A percentile compares a stretch with the other conserved stretches of the same genome.
Conservation (phyloP, 2,329 filamentous ascomycete genomes). For the Didymella segeticola region DNA sequence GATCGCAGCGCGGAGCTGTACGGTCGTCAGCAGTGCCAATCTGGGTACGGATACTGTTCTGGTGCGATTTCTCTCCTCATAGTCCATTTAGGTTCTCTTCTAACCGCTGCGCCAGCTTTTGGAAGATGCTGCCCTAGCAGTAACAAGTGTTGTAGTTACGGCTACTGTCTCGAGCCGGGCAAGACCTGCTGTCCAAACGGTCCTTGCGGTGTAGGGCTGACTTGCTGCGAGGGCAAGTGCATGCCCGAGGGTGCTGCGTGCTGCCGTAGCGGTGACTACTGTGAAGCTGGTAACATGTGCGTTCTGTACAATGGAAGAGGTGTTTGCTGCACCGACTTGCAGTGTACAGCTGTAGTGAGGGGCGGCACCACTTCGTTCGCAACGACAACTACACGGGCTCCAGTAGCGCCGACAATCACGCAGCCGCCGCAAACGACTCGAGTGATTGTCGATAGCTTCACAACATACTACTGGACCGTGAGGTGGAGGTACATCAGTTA, state of each 20-base stretch:
- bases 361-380: slow-evolving; percentile 20
- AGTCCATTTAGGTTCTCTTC: not conserved
- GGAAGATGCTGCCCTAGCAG: slow-evolving; percentile 20
- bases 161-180: slow-evolving; percentile 24
- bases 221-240: slow-evolving; percentile 24
- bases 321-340: slow-evolving; percentile 27
- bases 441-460: slow-evolving; percentile 8
- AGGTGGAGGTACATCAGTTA: slow-evolving; percentile 26
- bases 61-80: slow-evolving; percentile 6
- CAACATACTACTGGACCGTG: slow-evolving; percentile 26
- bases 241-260: slow-evolving; percentile 19
- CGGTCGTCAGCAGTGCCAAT: slow-evolving; percentile 17
- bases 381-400: slow-evolving; percentile 3
- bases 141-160: slow-evolving; percentile 20
- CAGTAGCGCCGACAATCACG: slow-evolving; percentile 10
- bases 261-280: slow-evolving; percentile 20
- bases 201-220: slow-evolving; percentile 13
- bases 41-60: slow-evolving; percentile 24
- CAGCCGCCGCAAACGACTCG: slow-evolving; percentile 14
- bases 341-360: slow-evolving; percentile 22
- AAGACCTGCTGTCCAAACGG: slow-evolving; percentile 24
- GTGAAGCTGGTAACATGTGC: slow-evolving; percentile 26
- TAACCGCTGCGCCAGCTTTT: slow-evolving; percentile 12
- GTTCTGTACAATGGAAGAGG: slow-evolving; percentile 14
- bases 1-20: slow-evolving; percentile 19